Conservation (phyloP, 108 stramenopile species). For the Thalassiosira profunda region DNA sequence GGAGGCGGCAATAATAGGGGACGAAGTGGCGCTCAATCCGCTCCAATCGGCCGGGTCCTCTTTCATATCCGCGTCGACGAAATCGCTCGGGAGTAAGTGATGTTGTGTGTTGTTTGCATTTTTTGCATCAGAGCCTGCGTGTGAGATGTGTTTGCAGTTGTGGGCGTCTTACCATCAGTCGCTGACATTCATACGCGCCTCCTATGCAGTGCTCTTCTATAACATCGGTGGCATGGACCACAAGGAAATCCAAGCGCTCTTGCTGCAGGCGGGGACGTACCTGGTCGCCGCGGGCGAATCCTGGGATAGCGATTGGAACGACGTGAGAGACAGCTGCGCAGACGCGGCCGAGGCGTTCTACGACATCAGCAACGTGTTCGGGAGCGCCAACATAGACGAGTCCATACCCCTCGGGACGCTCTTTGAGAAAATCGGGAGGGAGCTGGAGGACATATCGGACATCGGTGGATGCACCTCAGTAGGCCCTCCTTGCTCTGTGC, state of each 20-base stretch:
- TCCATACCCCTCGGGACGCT: slow-evolving; percentile 32
- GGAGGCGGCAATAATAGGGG: no score
- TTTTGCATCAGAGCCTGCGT: no score
- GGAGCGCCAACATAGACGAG: slow-evolving; percentile 51
- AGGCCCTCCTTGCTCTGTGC: slow-evolving; percentile 36
- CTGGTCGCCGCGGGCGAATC: slow-evolving; percentile 28
- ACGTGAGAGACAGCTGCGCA: slow-evolving; percentile 21
- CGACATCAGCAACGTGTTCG: slow-evolving; percentile 43
- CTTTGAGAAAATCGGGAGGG: slow-evolving; percentile 40
- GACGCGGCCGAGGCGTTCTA: slow-evolving; percentile 33
- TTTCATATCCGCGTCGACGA: slow-evolving; percentile 45
- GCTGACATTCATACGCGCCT: slow-evolving; percentile 43
- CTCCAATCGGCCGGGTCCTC: slow-evolving; percentile 45
- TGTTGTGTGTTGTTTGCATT: no score
- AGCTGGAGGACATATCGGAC: slow-evolving; percentile 43
- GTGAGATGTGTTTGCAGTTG: no score
- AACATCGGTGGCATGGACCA: slow-evolving; percentile 53
- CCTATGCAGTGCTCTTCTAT: slow-evolving; percentile 53
- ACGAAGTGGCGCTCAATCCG: no score
- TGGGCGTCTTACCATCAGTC: no score
- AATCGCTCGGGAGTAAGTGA: slow-evolving; percentile 13
- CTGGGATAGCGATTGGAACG: slow-evolving; percentile 37
- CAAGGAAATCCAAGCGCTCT: slow-evolving; percentile 50
- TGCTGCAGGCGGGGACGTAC: slow-evolving; percentile 26
- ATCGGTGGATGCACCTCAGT: slow-evolving; percentile 45